A percentile compares a stretch with the other conserved stretches of the same genome.
phyloP scores from a whole-genome alignment of 495 filamentous ascomycete species.

The Ascodesmis nigricans region DNA sequence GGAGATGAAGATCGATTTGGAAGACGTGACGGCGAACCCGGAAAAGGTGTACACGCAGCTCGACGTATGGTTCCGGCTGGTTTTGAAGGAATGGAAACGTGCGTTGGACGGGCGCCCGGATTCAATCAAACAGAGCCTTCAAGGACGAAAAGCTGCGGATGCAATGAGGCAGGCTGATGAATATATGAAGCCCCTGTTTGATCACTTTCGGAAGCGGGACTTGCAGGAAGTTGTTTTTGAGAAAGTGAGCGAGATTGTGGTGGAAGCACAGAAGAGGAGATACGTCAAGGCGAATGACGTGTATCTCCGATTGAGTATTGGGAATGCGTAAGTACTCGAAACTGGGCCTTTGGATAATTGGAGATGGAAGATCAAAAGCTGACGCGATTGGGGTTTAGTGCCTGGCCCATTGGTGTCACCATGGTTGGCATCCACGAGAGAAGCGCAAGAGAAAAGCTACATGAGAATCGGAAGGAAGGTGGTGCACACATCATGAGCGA shows the following conservation, averaged over 20 bases:
- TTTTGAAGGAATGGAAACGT: slow-evolving; percentile 65
- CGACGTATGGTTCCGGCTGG: slow-evolving; percentile 79
- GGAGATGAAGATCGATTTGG: slow-evolving; percentile 57
- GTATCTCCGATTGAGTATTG: slow-evolving; percentile 79
- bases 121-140: slow-evolving; percentile 45
- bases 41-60: slow-evolving; percentile 64
- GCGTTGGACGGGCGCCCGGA: slow-evolving; percentile 46
- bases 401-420: slow-evolving; percentile 97
- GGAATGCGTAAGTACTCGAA: slow-evolving; percentile 46
- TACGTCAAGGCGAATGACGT: slow-evolving; percentile 96
- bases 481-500: slow-evolving; percentile 93
- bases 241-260: slow-evolving; percentile 81
- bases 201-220: slow-evolving; percentile 59
- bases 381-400: no score
- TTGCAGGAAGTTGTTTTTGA: slow-evolving; percentile 57
- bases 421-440: slow-evolving; percentile 99
- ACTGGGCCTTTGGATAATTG: not conserved
- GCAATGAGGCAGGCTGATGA: slow-evolving; percentile 63
- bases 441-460: slow-evolving; percentile 80
- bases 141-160: slow-evolving; percentile 51
- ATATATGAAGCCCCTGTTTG: slow-evolving; percentile 79
- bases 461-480: slow-evolving; percentile 45
- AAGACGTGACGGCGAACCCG: slow-evolving; percentile 31
- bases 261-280: slow-evolving; percentile 63
- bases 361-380: no score